Evolutionary conservation across 495 filamentous ascomycete species (phyloP), one percentile per base, ranked within the genome.

Genomic region (Penicillium robsamsonii): DNA sequence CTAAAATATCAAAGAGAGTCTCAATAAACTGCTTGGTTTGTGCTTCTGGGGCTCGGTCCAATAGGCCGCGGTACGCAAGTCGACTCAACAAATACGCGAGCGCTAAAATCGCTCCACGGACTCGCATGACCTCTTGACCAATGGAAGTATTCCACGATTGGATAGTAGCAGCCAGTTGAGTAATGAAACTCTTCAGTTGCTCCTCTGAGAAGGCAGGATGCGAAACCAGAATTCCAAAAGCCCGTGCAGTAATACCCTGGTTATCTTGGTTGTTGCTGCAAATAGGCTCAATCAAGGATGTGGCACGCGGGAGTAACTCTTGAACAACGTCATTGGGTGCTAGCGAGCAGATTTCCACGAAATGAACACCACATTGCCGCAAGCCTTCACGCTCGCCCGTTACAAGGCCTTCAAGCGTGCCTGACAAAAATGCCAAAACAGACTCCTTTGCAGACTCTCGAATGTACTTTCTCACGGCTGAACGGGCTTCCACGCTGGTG

Each of bases 201-300:
- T 54, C 54, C 15, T 72, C 63, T 10, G 70, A 17, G 24, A 77
- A 76, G 50, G 75, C 61, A 20, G 79, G 75, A 61, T 92, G 86
- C 2, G 90, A 86, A 3, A 82, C 85, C 2, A 97, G 71, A 24
- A 97, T 84, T 4, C 94, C 94, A 58, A 93, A 87, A 0, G 86
- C 81, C 47, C 84, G 83, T 29, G 90, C 84, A 8, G 86, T 83
- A 15, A 82, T 73, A 40, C 73, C 70, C 33, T 91, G 79, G 9
- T 86, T 75, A 17, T 82, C 79, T 41, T 81, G 77, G 59, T 88
- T 84, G 72, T 89, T 93, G 29, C 87, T 89, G 40, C 73, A 77
- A 47, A 92, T 75, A 3, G 85, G 69, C n/a, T 76, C 68, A 45
- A 81, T 67, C 15, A 92, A 68, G 55, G 79, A 79, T 5, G 58